A percentile compares a stretch with the other conserved stretches of the same genome.
Conservation (phyloP, 257 asterid genomes). For the Nicotiana benthamiana region DNA sequence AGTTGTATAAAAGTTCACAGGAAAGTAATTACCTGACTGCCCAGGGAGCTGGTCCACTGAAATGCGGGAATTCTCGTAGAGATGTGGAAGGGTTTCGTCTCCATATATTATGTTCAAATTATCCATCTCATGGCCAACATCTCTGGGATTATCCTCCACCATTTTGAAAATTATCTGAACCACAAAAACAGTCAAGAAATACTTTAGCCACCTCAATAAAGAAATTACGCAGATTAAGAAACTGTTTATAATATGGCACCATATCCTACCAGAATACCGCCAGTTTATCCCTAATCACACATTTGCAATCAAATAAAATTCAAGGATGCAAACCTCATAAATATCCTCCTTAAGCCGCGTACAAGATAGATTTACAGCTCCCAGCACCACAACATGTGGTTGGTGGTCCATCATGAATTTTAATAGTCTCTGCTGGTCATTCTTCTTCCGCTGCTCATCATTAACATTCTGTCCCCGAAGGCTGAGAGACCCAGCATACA, state of each 20-base stretch:
- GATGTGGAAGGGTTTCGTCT: conserved; percentile 92
- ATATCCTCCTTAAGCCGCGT: conserved; percentile 87
- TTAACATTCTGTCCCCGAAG: conserved; percentile 80
- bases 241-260: background rate
- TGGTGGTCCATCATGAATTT: conserved; percentile 98
- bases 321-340: conserved; percentile 55
- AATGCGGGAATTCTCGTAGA: conserved; percentile 85
- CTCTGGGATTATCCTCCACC: conserved; percentile 99
- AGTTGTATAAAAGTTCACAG: conserved; percentile 8
- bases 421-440: conserved; percentile 90
- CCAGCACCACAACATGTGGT: conserved; percentile 86
- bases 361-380: conserved; percentile 92
- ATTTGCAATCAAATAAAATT: background rate
- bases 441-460: conserved; percentile 85
- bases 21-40: conserved; percentile 55
- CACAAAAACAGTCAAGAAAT: background rate
- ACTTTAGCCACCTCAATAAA: background rate
- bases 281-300: background rate
- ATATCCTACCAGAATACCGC: background rate
- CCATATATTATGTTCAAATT: conserved; percentile 84
- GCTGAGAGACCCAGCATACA: conserved; percentile 76
- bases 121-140: conserved; percentile 93
- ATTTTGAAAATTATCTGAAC: conserved; percentile 85
- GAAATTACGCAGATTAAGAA: background rate
- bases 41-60: conserved; percentile 94